phyloP scores from a whole-genome alignment of 208 protist species.

The Angomonas deanei region DNA sequence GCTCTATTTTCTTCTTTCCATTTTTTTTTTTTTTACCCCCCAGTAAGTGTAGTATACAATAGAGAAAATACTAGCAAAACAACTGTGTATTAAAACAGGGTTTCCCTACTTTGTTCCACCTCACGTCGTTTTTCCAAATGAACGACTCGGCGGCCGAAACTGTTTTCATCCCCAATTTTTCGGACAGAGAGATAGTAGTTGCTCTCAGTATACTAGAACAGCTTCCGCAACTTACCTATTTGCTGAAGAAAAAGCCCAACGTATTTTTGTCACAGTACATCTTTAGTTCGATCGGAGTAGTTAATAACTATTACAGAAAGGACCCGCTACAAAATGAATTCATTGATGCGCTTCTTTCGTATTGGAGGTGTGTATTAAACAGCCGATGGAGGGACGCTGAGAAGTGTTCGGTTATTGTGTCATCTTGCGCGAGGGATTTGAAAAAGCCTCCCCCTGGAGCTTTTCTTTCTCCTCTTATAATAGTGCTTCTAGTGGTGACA shows the following conservation, averaged over 20 bases:
- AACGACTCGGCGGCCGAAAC: neutral
- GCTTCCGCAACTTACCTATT: slow-evolving; percentile 12
- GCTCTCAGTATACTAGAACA: slow-evolving; percentile 16
- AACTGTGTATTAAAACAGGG: too few relatives aligned
- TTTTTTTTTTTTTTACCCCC: slow-evolving; percentile 9
- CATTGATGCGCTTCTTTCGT: slow-evolving; percentile 19
- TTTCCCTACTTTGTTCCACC: too few relatives aligned
- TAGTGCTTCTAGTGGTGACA: slow-evolving; percentile 11
- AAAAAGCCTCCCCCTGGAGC: slow-evolving; percentile 11
- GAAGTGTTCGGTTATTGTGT: slow-evolving; percentile 13
- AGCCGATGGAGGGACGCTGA: neutral
- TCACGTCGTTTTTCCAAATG: too few relatives aligned
- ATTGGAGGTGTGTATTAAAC: neutral
- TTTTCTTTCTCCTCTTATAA: slow-evolving; percentile 9
- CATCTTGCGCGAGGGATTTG: slow-evolving; percentile 8
- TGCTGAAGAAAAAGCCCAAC: slow-evolving; percentile 1
- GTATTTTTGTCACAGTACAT: slow-evolving; percentile 7
- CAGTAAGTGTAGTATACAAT: neutral
- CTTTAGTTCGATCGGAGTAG: slow-evolving; percentile 11
- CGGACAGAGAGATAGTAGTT: slow-evolving; percentile 14
- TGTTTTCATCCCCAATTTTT: slow-evolving; percentile 3
- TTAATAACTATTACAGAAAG: slow-evolving; percentile 21
- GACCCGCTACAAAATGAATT: slow-evolving; percentile 15
- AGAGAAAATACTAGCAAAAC: neutral
- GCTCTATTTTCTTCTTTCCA: neutral